Percentiles rank a stretch among this genome's conserved stretches.
These are phyloP conservation scores for Dichomitus squalens DNA, from an alignment of 1,284 basidiomycete genomes.

Conservation along the genomic window DNA sequence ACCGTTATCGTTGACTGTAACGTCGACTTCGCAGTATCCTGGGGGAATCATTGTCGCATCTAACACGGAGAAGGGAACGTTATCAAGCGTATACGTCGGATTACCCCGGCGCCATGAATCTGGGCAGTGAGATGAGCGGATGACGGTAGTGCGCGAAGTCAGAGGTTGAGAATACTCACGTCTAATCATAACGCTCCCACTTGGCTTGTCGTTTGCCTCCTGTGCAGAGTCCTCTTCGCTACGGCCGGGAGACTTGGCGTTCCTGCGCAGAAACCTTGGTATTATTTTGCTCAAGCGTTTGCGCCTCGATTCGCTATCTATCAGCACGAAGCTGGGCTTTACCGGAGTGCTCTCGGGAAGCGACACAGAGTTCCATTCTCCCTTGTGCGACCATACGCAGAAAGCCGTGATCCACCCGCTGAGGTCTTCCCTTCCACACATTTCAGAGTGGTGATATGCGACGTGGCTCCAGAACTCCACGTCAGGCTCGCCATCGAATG, in stretches of 20 bases:
- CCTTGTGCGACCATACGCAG: conserved; percentile 40
- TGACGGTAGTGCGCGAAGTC: neutral
- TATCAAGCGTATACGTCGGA: conserved; percentile 32
- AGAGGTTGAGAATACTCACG: neutral
- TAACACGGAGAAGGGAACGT: conserved; percentile 38
- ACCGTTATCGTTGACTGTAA: conserved; percentile 36
- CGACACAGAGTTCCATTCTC: conserved; percentile 1
- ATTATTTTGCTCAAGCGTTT: neutral
- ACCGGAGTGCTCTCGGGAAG: neutral
- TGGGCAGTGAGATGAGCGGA: too few relatives aligned
- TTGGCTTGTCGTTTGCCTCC: neutral
- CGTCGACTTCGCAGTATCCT: conserved; percentile 40
- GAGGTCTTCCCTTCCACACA: conserved; percentile 30
- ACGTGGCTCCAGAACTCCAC: conserved; percentile 41
- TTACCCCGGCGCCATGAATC: neutral
- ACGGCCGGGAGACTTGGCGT: neutral
- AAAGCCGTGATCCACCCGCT: conserved; percentile 44
- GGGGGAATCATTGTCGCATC: conserved; percentile 35
- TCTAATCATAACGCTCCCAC: neutral
- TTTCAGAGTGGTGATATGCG: conserved; percentile 12
- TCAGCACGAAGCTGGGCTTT: neutral
- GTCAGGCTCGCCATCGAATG: conserved; percentile 37
- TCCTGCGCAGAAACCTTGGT: neutral
- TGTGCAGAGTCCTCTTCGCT: neutral
- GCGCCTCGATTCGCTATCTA: neutral